Evolutionary conservation across 371 early-diverging fungal genomes (phyloP), one percentile per base, ranked within the genome.

Genomic region (Actinomortierella ambigua): DNA sequence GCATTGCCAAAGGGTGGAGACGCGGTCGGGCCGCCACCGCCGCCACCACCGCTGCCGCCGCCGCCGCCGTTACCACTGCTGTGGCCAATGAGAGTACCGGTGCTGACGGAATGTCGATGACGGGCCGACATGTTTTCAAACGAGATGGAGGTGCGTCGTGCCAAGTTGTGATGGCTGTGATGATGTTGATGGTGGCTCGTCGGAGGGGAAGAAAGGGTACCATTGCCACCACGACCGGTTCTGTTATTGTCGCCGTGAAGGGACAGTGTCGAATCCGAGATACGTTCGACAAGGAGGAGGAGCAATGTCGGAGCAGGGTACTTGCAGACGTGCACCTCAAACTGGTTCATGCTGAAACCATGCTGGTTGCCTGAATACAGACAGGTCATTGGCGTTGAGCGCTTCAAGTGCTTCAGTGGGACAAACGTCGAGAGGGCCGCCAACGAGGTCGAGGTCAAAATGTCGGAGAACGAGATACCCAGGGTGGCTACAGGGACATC

Each of bases 271-370:
- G 34, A 11, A 34, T 34, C 34, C 4, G 34, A 34, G 43, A 49
- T 65, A 18, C 58, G 65, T 39, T 80, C 80, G 0, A 76, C 81
- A 27, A 77, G 73, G 27, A 88, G 60, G 5, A 88, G 44, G 11
- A 85, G 53, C 18, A 89, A 52, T 0, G 87, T 89, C 0, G 89
- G 87, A 0, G 85, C 89, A 3, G 84, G 82, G 60, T 89, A 89
- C 50, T 85, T 86, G 75, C 87, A 89, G 1, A 85, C 82, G 53
- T 83, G 83, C 8, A 76, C 79, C 52, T 83, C 84, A 53, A 87
- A 89, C 28, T 87, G 70, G 49, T 85, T 89, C 87, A 87, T 89
- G 17, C 87, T 83, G 63, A 85, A 89, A 0, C 89, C 89, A 46
- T 89, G 78, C 50, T 71, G 46, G 24, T 79, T 77, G 26, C 81